A percentile compares a stretch with the other conserved stretches of the same genome.
Conservation (phyloP, 257 asterid species). For the Forsythia suspensa region DNA sequence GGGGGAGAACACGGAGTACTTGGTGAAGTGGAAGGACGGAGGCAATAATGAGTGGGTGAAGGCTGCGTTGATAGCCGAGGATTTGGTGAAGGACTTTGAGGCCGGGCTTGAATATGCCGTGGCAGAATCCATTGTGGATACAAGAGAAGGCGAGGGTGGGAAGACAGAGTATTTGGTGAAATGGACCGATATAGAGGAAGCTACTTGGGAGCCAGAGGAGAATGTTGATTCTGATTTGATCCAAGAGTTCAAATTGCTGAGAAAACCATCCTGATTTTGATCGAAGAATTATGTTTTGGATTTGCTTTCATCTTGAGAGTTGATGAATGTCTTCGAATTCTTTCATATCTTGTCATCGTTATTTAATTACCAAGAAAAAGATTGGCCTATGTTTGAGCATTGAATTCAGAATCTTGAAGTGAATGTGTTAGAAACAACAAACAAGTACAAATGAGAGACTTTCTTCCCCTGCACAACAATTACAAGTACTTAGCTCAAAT, state of each 20-base stretch:
- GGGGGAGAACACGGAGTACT: conserved; percentile 65
- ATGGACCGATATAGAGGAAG: conserved; percentile 83
- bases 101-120: conserved; percentile 89
- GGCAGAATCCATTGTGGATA: conserved; percentile 66
- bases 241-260: conserved; percentile 22
- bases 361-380: not conserved
- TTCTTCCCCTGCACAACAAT: too few relatives aligned
- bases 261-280: not conserved
- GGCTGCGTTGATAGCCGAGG: conserved; percentile 56
- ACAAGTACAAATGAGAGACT: too few relatives aligned
- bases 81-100: conserved; percentile 75
- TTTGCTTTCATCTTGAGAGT: not conserved
- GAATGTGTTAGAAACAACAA: too few relatives aligned
- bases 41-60: conserved; percentile 89
- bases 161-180: conserved; percentile 71
- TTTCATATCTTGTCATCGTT: not conserved
- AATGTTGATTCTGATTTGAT: conserved; percentile 78
- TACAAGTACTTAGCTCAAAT: too few relatives aligned
- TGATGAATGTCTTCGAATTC: not conserved
- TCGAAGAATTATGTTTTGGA: not conserved
- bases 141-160: conserved; percentile 51
- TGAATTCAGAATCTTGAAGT: not conserved
- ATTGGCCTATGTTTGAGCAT: not conserved
- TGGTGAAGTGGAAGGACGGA: conserved; percentile 89
- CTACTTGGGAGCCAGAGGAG: conserved; percentile 91